Conservation (phyloP, 1,284 basidiomycete genomes). For the Puccinia horiana region DNA sequence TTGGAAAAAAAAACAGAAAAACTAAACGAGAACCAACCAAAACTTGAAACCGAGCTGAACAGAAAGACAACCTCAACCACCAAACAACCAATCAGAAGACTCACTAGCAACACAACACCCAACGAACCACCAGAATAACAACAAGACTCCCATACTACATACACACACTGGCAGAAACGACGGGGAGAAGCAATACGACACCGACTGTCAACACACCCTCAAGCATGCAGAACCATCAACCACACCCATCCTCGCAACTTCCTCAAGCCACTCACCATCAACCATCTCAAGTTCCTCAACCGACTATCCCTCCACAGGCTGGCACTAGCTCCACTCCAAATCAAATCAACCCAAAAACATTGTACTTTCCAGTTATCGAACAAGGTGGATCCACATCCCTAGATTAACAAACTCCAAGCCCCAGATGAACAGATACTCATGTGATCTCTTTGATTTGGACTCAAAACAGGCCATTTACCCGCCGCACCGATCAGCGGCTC, state of each 20-base stretch:
- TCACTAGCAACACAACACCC: background rate
- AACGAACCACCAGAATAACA: background rate
- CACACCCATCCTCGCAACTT: background rate
- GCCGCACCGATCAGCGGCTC: slow-evolving; percentile 32
- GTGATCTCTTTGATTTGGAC: background rate
- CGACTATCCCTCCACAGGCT: background rate
- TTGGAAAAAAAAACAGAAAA: background rate
- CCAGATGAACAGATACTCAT: too few relatives aligned
- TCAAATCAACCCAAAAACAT: slow-evolving; percentile 17
- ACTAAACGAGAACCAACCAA: background rate
- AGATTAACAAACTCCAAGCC: background rate
- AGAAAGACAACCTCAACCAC: background rate
- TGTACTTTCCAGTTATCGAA: slow-evolving; percentile 38
- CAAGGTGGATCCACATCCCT: background rate
- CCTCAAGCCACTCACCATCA: background rate
- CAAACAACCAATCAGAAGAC: background rate
- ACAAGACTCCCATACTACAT: background rate
- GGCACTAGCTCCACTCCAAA: background rate
- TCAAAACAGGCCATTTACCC: slow-evolving; percentile 14
- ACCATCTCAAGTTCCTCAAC: background rate
- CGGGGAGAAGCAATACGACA: background rate
- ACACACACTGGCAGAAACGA: background rate
- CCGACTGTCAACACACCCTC: background rate
- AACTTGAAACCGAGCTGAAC: background rate
- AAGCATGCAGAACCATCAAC: slow-evolving; percentile 8